Evolutionary conservation across 345 rosid species (phyloP), one percentile per base, ranked within the genome.

Genomic region (Boechera retrofracta): DNA sequence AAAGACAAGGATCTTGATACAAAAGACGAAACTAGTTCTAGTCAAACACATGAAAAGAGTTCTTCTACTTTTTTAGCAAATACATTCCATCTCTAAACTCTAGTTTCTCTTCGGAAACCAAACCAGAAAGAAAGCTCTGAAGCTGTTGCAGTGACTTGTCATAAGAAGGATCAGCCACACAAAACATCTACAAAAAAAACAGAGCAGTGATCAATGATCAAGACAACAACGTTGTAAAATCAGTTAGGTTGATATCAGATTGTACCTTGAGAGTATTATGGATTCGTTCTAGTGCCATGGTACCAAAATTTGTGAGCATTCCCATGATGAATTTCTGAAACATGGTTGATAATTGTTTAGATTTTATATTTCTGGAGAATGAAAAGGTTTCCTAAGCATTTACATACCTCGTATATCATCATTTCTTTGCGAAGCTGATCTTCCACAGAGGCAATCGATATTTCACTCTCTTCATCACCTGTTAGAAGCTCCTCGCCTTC

Each of bases 221-320:
- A 41, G 45, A 60, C 36, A 61, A 16, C 28, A 68, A 32, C 4
- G 13, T 64, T 64, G 44, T 26, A 32, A 29, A 29, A 24, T 21
- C 51, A 15, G 33, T 18, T 2, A 58, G 31, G 56, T 52, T 49
- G 7, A 60, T 16, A 42, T 7, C 45, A 32, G 62, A 31, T 21
- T 31, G 49, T 83, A 90, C 97, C 92, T 92, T 95, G 51, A 95
- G 94, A 45, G 92, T 91, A 69, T 92, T 91, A 60, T 95, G 98
- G 76, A 95, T 95, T 79, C 91, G 83, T 73, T 95, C 97, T 72
- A 88, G 79, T 52, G 93, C 86, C 98, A 91, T 91, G 87, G 86
- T 89, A 29, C 98, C 94, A 29, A 95, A 89, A 81, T 95, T 91
- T 64, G 94, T 92, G 71, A 95, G 97, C 99, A 95, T 95, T 72